Evolutionary conservation across 2,329 filamentous ascomycete species (phyloP).

Genomic region (Samsoniella hepiali): DNA sequence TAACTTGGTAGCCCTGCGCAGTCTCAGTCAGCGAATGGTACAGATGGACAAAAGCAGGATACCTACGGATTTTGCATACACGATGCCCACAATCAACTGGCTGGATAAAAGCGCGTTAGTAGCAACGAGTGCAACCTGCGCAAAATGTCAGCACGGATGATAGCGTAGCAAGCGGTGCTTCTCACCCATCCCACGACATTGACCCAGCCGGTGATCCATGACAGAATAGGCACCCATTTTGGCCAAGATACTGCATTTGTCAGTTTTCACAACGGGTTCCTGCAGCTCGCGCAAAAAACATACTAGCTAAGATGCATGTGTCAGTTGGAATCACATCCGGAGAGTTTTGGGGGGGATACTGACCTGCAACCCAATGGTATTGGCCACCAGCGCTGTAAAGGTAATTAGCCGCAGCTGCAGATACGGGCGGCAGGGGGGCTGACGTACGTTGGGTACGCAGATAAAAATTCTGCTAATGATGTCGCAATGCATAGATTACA

Average conservation of each 20-base stretch:
- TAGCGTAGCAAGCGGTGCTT: not conserved
- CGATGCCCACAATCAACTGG: constrained; percentile 63
- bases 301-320: constrained; percentile 15
- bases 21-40: not conserved
- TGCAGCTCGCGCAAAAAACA: not conserved
- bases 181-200: constrained; percentile 62
- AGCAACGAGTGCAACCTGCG: constrained; percentile 57
- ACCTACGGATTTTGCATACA: constrained; percentile 51
- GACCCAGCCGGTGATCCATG: constrained; percentile 52
- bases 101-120: constrained; percentile 66
- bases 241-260: constrained; percentile 24
- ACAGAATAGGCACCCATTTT: constrained; percentile 27
- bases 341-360: constrained; percentile 43
- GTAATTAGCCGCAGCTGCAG: not conserved
- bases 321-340: constrained; percentile 45
- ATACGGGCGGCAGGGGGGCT: not conserved
- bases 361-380: constrained; percentile 68
- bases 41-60: not conserved
- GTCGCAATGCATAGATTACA: constrained; percentile 50
- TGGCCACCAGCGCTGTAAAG: constrained; percentile 48
- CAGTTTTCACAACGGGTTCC: not conserved
- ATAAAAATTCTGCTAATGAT: constrained; percentile 67
- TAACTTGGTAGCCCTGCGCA: constrained; percentile 43
- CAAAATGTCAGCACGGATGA: not conserved
- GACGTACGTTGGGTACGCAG: constrained; percentile 50